These are phyloP conservation scores for Tuber aestivum DNA, from an alignment of 495 filamentous ascomycete species.

Conservation along the genomic window DNA sequence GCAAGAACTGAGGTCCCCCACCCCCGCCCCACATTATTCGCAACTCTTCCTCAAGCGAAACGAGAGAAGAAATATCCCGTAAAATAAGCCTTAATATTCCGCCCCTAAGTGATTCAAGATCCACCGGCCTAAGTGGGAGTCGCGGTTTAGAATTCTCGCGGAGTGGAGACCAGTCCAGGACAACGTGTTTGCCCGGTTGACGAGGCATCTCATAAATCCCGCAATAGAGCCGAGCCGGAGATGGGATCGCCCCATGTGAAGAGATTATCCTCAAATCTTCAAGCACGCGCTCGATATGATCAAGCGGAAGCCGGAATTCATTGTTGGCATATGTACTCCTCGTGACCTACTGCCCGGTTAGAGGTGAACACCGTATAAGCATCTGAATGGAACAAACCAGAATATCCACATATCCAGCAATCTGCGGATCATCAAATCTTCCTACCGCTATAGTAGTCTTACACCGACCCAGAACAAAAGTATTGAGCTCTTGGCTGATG, in stretches of 20 bases:
- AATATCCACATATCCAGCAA: constrained; percentile 19
- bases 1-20: background rate
- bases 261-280: constrained; percentile 2
- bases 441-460: background rate
- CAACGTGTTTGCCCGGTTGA: background rate
- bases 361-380: background rate
- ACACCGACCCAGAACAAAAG: background rate
- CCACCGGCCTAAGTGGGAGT: background rate
- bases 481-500: background rate
- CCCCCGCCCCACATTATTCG: background rate
- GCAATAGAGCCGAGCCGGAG: constrained; percentile 10
- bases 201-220: constrained; percentile 12
- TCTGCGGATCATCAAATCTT: background rate
- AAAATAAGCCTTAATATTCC: background rate
- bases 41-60: background rate
- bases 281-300: constrained; percentile 6
- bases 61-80: background rate
- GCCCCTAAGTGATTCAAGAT: background rate
- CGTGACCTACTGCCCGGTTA: background rate
- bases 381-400: constrained; percentile 6
- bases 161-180: constrained; percentile 8
- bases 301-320: background rate
- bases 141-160: background rate
- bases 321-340: background rate
- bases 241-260: background rate